Evolutionary conservation across 176 grass and related monocot genomes (phyloP), one percentile per base, ranked within the genome.

Genomic region (Miscanthus lutarioriparius): DNA sequence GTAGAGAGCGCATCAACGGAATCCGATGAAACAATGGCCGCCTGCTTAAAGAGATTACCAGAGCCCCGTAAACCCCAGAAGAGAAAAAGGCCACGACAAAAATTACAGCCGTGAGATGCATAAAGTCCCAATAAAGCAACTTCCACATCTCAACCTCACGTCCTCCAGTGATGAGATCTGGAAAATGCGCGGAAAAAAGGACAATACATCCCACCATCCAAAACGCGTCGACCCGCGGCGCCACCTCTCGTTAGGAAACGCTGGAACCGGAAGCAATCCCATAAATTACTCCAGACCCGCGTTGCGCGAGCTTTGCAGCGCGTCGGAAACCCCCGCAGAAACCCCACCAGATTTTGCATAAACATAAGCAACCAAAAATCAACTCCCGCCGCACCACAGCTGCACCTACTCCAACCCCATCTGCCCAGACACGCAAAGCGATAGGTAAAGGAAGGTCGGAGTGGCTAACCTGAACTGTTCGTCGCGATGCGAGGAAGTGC

Each of bases 221-320:
- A 71, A 37, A 74, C 61, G 48, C 56, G 70, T n/a, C 53, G 36
- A 48, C 59, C 35, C 36, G 14, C 36, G 17, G 16, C 47, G 40
- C 61, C 72, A 27, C 44, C 39, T 10, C 61, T 49, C 69, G 16
- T 59, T 39, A 22, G 74, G 25, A 79, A 88, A 83, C 78, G 66
- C 80, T 2, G 75, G 16, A 40, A 33, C 81, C 2, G 75, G 7
- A 40, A 25, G 74, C 4, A 65, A 67, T 51, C 37, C 81, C 68
- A 28, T 45, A 84, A 58, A 33, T 54, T 43, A 7, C 53, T 30
- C 74, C 6, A 56, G 20, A 2, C 32, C 73, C 49, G 35, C 4
- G 56, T 10, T 30, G 27, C n/a, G 28, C 14, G 3, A 17, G 7
- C 8, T 7, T 45, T 19, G 19, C 53, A 0, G 49, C 51, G 32